Base-by-base conservation (phyloP, 371 early-diverging fungal genomes). In the Saksenaea vasiformis region DNA sequence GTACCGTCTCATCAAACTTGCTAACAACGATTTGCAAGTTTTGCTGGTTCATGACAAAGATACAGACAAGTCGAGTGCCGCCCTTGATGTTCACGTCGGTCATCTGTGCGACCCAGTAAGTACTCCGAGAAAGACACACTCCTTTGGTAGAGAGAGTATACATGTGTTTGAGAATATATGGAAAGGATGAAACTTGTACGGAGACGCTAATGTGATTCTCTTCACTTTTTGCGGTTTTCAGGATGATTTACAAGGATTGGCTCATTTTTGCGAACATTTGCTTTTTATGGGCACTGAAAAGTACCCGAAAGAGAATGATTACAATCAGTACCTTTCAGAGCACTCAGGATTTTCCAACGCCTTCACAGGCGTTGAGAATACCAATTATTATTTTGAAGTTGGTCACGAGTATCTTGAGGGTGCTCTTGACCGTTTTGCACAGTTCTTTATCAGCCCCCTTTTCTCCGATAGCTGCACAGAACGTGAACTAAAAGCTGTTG, bases 181-280 rank as follows among this genome's bases (percentile, higher is more conserved):
- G 22, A 22, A 47, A 22, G 22, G 22, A 22, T 47, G 24, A 22
- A 22, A 47, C 24, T 19, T 47, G 22, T 22, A 22, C 51, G 24
- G 24, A 47, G 9, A 19, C 51, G 26, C 26, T 43, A 31, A 51
- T 58, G 47, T 57, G 10, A 14, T 64, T 37, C 41, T 47, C 22
- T 17, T 47, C n/a, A n/a, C 9, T 47, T 17, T 47, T 47, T 22
- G 51, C 22, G 51, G 22, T n/a, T 47, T 28, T 28, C 72, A 81
- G 80, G 72, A 80, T 51, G 85, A 87, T 55, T 78, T 91, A 37
- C 92, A 90, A 68, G 99, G 99, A 0, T 77, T 99, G 62, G 98
- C 99, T 14, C 99, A 99, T 80, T 99, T 99, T 73, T 93, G 94
- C 72, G 99, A 99, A 74, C 99, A 99, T 75, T 74, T 99, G 72